Evolutionary conservation across 495 filamentous ascomycete species (phyloP).

Genomic region (Delitschia confertaspora): DNA sequence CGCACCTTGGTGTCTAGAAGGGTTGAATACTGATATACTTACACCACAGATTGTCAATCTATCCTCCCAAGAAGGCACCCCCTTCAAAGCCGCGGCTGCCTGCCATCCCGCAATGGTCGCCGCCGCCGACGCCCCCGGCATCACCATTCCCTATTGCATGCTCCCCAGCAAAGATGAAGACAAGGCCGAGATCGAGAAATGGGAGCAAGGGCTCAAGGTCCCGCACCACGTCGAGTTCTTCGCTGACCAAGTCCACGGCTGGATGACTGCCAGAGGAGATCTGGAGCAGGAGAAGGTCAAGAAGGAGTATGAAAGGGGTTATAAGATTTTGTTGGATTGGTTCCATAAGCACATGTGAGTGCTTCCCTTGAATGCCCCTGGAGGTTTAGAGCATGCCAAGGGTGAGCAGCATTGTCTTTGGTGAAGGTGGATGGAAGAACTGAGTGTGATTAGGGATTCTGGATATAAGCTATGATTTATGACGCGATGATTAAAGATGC

Average conservation of each 20-base stretch:
- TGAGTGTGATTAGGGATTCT: too few species aligned
- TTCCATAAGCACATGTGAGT: constrained; percentile 61
- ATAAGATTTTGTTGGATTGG: constrained; percentile 64
- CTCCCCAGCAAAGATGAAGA: constrained; percentile 38
- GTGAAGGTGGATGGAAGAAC: too few species aligned
- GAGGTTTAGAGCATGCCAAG: too few species aligned
- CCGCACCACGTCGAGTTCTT: constrained; percentile 75
- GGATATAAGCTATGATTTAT: too few species aligned
- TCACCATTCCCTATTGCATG: constrained; percentile 34
- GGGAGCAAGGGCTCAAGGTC: constrained; percentile 55
- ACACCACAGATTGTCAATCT: constrained; percentile 47
- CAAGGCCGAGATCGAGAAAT: constrained; percentile 64
- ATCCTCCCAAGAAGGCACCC: constrained; percentile 47
- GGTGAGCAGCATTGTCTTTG: too few species aligned
- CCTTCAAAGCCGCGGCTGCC: constrained; percentile 61
- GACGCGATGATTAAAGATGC: too few species aligned
- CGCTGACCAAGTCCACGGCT: constrained; percentile 75
- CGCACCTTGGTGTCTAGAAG: not conserved
- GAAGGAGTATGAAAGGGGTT: constrained; percentile 72
- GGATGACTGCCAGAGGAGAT: constrained; percentile 75
- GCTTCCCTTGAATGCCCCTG: too few species aligned
- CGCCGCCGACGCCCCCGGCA: constrained; percentile 30
- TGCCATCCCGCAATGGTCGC: constrained; percentile 86
- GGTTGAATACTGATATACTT: not conserved
- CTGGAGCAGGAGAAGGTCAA: constrained; percentile 57